Base-by-base conservation (phyloP, 345 rosid species). In the Lepidium aucheri region DNA sequence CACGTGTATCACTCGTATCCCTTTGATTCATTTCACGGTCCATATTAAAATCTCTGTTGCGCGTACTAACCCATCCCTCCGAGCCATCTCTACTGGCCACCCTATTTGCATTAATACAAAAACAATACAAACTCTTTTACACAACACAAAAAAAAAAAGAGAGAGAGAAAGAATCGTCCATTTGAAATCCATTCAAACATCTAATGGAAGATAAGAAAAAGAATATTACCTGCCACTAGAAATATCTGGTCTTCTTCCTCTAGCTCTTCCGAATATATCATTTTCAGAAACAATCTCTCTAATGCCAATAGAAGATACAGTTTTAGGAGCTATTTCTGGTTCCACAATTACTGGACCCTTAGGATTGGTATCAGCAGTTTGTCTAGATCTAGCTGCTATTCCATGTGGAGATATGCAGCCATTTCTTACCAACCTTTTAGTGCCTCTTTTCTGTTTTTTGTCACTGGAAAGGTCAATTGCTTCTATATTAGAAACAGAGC, bases 401-500 rank as follows among this genome's bases (percentile, higher is more conserved):
- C 70, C 85, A 59, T 74, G 68, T 1, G 94, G 97, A 74, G 96
- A 88, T 32, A 93, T 93, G 77, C 89, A 90, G 34, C 98, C 98
- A 72, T 88, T 78, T 65, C 92, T 75, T n/a, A 90, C 98, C 79
- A 93, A 78, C 68, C 87, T 80, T 74, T 76, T 93, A 44, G 76
- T 79, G 63, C 90, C 80, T 24, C 60, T 61, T 38, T 56, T 67
- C 43, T 38, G 78, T 52, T 51, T 62, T 51, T 57, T 72, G 61
- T 52, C 78, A 77, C 76, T 38, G 14, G 83, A 74, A 17, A 78
- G 53, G 70, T 69, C 73, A 66, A 77, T 63, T 36, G 58, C 79
- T 75, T 78, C 84, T 63, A 69, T 77, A 58, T 64, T 60, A 45
- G 64, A 32, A 73, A 59, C 66, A 46, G 82, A 84, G 73, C 68